Base-by-base conservation (phyloP, 2,329 filamentous ascomycete genomes). In the Ophiostoma perfectum region DNA sequence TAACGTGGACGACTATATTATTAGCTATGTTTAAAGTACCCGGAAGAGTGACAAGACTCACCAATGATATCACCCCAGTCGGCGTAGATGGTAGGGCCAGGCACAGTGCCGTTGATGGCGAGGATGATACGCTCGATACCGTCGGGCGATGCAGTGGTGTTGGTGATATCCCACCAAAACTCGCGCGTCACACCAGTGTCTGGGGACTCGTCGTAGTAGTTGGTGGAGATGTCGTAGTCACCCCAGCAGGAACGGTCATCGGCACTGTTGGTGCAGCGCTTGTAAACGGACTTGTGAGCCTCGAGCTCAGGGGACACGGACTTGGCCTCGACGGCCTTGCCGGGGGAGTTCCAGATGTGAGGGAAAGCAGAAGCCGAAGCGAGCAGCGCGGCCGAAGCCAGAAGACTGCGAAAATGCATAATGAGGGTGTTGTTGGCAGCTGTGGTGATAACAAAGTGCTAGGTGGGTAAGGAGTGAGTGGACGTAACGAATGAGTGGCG, bases 41-140 rank as follows among this genome's bases (percentile, higher is more conserved):
- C 9, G 12, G 5, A 12, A 60, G 6, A 4, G 16, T 16, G 49
- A 5, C 5, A 6, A 5, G 58, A 18, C 58, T 18, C 41, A 62
- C 58, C 58, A 44, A 63, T 27, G 39, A 16, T 42, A 16, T 63
- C 60, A 5, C 86, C 86, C 85, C 85, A 88, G 75, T 88, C 83
- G 18, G 84, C 88, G 70, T 84, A 82, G 67, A 93, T 86, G 14
- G 82, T 80, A 1, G 90, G 90, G 0, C 88, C 90, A 0, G 90
- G 90, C 70, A 85, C 88, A 60, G 86, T 82, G 8, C 84, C 85
- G 74, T 90, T 89, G 74, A 90, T 79, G 42, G 90, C 80, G 70
- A 93, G 82, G 1, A 80, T 80, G 7, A 78, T 71, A 69, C 76
- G 80, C 70, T 83, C 75, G 67, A 86, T 84, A n/a, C 87, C 86